Conservation (phyloP, 352 stramenopile species). For the Globisporangium nagaii region DNA sequence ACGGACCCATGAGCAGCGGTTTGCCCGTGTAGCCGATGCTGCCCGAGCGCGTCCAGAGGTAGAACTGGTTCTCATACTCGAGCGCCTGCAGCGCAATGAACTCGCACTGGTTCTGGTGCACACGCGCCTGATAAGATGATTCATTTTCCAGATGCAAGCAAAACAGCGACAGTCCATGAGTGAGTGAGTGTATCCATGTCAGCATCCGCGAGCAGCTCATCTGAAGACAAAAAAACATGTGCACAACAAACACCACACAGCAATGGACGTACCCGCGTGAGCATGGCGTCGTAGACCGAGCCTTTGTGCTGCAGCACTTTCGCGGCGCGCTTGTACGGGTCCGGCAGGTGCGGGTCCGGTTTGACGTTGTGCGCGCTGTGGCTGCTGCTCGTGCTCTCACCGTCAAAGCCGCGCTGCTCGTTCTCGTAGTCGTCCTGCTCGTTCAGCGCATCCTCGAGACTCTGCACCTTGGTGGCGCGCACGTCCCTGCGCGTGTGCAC, state of each 20-base stretch:
- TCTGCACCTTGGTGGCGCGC: slow-evolving; percentile 31
- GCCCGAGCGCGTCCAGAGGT: slow-evolving; percentile 45
- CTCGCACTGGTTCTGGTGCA: slow-evolving; percentile 59
- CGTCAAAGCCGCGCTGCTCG: slow-evolving; percentile 11
- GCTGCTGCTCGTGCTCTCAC: neutral
- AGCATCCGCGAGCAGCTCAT: neutral
- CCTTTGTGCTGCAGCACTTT: slow-evolving; percentile 30
- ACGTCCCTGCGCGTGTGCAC: slow-evolving; percentile 25
- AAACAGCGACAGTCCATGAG: neutral
- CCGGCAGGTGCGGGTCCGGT: slow-evolving; percentile 47
- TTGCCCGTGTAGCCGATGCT: slow-evolving; percentile 40
- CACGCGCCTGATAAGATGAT: slow-evolving; percentile 36
- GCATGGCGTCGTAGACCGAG: slow-evolving; percentile 54
- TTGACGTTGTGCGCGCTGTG: slow-evolving; percentile 23
- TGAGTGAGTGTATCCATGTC: no score
- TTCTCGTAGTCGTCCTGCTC: slow-evolving; percentile 11
- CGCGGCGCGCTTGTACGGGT: slow-evolving; percentile 31
- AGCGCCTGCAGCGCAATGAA: slow-evolving; percentile 64
- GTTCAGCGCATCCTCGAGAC: slow-evolving; percentile 21
- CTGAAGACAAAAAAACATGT: no score
- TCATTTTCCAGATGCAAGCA: no score
- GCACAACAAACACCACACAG: neutral
- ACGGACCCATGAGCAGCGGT: slow-evolving; percentile 36
- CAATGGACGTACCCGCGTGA: slow-evolving; percentile 41
- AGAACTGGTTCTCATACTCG: slow-evolving; percentile 38